Evolutionary conservation across 805 yeast species (phyloP), one percentile per base, ranked within the genome.

Genomic region (Metschnikowia henanensis): DNA sequence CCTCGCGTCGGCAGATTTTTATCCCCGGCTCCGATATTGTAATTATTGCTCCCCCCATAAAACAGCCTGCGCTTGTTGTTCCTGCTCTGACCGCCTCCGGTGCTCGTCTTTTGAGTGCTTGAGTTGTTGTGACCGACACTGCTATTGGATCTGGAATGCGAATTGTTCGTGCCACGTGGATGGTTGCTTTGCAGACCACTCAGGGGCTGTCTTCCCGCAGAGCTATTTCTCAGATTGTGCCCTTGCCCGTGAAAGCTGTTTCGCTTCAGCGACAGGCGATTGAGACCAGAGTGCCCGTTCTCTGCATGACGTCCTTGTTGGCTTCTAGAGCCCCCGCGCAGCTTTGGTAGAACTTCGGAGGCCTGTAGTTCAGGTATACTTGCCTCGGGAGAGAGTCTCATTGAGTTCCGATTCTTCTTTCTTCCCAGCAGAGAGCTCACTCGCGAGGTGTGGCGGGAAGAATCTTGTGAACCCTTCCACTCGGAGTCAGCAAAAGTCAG

Each of bases 331-430:
- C 29, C 32, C 18, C 16, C 36, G 10, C 46, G 42, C 32, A 34
- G 46, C 22, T 30, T 37, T 21, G 46, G 46, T 25, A 43, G 42
- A 15, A 16, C 30, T 13, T 38, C 42, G 31, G 56, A 62, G 3
- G 56, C 47, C n/a, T 49, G 56, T 21, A 45, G 47, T 30, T 56
- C 60, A 25, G 58, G 44, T 15, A 28, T 17, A 26, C 41, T 37
- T 22, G 41, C 17, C 5, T 42, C 41, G 6, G 46, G 46, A 43
- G 65, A 66, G 42, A 64, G 50, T 44, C 66, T 54, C 41, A 61
- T 44, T 2, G 70, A 65, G 43, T 59, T 64, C 42, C 72, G 58
- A 55, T 65, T 67, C 41, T 61, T 65, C 51, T 59, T 65, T 19
- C 31, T 31, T 10, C 30, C 29, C 41, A 42, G 44, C 41, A 15